Evolutionary conservation across 352 stramenopile genomes (phyloP).

Genomic region (Elongisporangium undulatum): DNA sequence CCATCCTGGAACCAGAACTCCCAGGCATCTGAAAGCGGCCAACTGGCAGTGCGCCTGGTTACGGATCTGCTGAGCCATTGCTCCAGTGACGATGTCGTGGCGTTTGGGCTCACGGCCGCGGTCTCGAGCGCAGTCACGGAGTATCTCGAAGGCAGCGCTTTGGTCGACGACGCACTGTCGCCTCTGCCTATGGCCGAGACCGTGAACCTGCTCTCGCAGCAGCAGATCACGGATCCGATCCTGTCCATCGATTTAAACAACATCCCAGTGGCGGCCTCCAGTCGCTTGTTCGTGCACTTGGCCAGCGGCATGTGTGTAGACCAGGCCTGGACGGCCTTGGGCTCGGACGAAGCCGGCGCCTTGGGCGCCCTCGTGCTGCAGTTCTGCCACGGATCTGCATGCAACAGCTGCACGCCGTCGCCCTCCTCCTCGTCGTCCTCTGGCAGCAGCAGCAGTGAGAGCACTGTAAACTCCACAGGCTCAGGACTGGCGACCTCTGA

Average conservation of each 20-base stretch:
- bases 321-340: conserved; percentile 11
- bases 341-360: not conserved
- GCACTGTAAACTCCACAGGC: not conserved
- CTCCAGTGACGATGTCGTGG: conserved; percentile 20
- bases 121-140: conserved; percentile 7
- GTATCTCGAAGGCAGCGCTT: conserved; percentile 14
- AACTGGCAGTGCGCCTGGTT: not conserved
- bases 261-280: conserved; percentile 5
- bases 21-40: not conserved
- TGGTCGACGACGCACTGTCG: conserved; percentile 10
- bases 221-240: conserved; percentile 6
- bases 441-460: conserved; percentile 1
- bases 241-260: conserved; percentile 5
- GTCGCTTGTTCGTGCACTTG: conserved; percentile 26
- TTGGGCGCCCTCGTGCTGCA: conserved; percentile 12
- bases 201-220: conserved; percentile 5
- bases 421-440: not conserved
- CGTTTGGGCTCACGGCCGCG: conserved; percentile 19
- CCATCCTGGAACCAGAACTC: not conserved
- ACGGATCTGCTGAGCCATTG: not conserved
- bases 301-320: conserved; percentile 17
- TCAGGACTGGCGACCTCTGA: conserved; percentile 11
- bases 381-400: conserved; percentile 13
- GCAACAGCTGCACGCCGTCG: conserved; percentile 9
- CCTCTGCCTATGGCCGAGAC: conserved; percentile 15